Conservation (phyloP, 148 eudicot genomes). For the Silene conica region DNA sequence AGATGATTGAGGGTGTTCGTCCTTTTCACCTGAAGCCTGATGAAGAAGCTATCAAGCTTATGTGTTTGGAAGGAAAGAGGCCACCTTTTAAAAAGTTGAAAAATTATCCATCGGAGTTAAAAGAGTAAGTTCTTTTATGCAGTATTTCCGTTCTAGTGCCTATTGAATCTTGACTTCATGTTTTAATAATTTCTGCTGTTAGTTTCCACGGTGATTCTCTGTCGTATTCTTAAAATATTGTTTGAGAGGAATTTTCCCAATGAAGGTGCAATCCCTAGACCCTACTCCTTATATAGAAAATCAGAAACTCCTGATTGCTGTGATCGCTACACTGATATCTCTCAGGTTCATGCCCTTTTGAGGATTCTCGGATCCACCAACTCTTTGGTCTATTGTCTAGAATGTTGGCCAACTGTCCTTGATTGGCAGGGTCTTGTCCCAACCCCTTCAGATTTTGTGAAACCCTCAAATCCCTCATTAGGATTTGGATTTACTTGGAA, state of each 20-base stretch:
- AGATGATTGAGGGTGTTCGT: constrained; percentile 91
- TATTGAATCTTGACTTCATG: neutral
- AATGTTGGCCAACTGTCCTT: neutral
- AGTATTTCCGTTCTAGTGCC: neutral
- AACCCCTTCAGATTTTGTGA: neutral
- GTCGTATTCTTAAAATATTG: neutral
- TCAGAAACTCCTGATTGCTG: neutral
- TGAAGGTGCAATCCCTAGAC: no score
- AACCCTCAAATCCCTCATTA: neutral
- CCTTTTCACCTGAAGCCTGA: constrained; percentile 78
- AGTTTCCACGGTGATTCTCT: neutral
- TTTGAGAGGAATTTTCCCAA: neutral
- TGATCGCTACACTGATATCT: neutral
- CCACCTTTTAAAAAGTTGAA: constrained; percentile 71
- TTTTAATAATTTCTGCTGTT: neutral
- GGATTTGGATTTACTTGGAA: neutral
- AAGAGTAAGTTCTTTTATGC: constrained; percentile 59
- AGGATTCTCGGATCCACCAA: neutral
- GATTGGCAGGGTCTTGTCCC: neutral
- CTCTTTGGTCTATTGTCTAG: neutral
- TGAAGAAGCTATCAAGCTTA: constrained; percentile 60
- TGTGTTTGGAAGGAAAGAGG: constrained; percentile 81
- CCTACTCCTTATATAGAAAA: no score
- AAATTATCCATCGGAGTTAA: constrained; percentile 74
- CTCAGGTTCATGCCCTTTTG: neutral